Percentiles rank a stretch among this genome's conserved stretches.
phyloP scores from a whole-genome alignment of 805 yeast genomes.

The Schizosaccharomyces japonicus region DNA sequence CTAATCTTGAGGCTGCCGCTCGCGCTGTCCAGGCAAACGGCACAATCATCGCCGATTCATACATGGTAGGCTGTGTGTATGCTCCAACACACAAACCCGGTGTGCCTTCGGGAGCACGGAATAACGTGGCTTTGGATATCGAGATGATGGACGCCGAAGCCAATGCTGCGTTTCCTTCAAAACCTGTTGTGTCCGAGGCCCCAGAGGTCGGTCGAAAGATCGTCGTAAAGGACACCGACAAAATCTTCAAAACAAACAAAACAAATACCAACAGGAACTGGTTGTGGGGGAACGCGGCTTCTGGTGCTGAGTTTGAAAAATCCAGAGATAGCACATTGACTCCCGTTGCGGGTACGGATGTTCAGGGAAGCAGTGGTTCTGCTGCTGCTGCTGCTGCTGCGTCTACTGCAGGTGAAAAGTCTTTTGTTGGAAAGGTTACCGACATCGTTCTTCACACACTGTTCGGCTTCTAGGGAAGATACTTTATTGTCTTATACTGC shows the following conservation, averaged over 20 bases:
- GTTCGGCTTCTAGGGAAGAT: background rate
- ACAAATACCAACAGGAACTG: background rate
- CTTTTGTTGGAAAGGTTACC: background rate
- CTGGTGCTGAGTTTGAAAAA: background rate
- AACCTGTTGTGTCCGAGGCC: background rate
- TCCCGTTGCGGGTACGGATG: too few species aligned
- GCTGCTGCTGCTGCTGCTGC: background rate
- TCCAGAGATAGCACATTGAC: too few species aligned
- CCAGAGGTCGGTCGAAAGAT: background rate
- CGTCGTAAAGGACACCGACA: background rate
- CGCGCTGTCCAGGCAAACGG: conserved; percentile 78
- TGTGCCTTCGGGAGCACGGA: background rate
- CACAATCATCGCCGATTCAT: conserved; percentile 32
- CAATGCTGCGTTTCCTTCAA: background rate
- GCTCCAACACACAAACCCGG: background rate
- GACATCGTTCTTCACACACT: background rate
- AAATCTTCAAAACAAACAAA: background rate
- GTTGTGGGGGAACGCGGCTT: background rate
- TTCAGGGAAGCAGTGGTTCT: too few species aligned
- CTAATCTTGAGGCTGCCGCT: conserved; percentile 45
- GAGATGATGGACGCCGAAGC: background rate
- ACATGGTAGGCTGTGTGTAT: conserved; percentile 34
- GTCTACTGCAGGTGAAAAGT: background rate
- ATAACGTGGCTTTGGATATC: background rate
- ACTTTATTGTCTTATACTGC: background rate